Evolutionary conservation across 441 rosid genomes (phyloP), one percentile per base, ranked within the genome.

Genomic region (Metrosideros polymorpha): DNA sequence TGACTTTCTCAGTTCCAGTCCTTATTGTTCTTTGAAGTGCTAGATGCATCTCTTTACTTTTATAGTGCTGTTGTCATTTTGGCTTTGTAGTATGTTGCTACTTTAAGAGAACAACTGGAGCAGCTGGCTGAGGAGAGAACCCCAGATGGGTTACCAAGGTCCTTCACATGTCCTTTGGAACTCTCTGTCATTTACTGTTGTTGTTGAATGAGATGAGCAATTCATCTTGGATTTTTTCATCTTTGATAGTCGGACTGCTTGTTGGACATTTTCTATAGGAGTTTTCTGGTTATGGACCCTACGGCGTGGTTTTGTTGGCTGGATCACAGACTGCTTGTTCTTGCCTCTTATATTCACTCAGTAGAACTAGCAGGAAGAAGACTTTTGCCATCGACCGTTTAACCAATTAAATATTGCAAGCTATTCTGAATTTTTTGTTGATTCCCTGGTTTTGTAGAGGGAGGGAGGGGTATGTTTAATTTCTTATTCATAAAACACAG

Each of bases 71-170:
- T 35, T 82, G 35, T 49, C 63, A 9, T 86, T 30, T 54, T 53
- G 30, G 45, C 7, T 86, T 53, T 88, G 86, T 90, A 97, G 99
- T 95, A 95, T 94, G 96, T 97, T 84, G 95, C 98, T 63, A 96
- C 98, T 87, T 63, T 97, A 87, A 91, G 97, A 51, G 98, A 95
- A 86, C 95, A 85, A 85, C 90, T 96, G 91, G 97, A 94, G 89
- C 93, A 93, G 85, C 85, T 96, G 85, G 92, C 93, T 2, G 97
- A 94, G 90, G 97, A 94, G 89, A 94, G 92, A 86, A 95, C 96
- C 18, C 89, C 91, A 76, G 96, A 96, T 89, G 98, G 97, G 47
- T 89, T 94, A 82, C 97, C 95, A 15, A 92, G 98, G 99, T 94
- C 57, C 32, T 85, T 84, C 56, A 54, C 84, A 82, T 8, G 87